Evolutionary conservation across 352 stramenopile genomes (phyloP).

Genomic region (Sclerospora graminicola): DNA sequence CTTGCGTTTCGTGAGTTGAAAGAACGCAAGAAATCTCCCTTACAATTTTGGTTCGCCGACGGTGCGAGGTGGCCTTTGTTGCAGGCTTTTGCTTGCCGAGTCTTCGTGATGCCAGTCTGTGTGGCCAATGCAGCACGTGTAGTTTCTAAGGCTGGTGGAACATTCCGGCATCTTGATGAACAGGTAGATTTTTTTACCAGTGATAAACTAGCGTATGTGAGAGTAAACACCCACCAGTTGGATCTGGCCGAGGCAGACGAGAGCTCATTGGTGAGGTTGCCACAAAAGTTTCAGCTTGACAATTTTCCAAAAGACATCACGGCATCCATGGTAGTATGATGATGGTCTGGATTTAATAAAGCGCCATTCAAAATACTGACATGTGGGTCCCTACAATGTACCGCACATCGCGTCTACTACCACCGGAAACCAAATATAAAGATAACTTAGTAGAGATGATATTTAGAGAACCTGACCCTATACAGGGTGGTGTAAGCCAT

Average conservation of each 20-base stretch:
- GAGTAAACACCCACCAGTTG: conserved; percentile 20
- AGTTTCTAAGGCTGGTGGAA: conserved; percentile 1
- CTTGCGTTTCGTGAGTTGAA: conserved; percentile 34
- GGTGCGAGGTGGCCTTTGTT: conserved; percentile 35
- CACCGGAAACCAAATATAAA: too few relatives aligned
- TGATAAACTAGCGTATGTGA: conserved; percentile 27
- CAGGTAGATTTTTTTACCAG: conserved; percentile 5
- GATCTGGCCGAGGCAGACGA: conserved; percentile 5
- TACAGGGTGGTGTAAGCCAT: too few relatives aligned
- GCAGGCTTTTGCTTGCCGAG: conserved; percentile 28
- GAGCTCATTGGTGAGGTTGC: conserved; percentile 2
- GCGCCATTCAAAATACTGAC: too few relatives aligned
- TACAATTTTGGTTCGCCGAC: conserved; percentile 49
- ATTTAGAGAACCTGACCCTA: too few relatives aligned
- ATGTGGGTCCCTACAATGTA: too few relatives aligned
- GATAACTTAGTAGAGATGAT: too few relatives aligned
- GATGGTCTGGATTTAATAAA: too few relatives aligned
- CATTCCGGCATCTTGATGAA: conserved; percentile 6
- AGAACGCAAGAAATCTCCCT: conserved; percentile 34
- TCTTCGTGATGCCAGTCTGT: conserved; percentile 29
- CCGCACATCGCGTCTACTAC: too few relatives aligned
- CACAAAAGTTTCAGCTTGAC: conserved; percentile 4
- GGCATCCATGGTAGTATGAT: conserved; percentile 20
- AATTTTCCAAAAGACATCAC: conserved; percentile 14
- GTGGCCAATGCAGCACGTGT: conserved; percentile 4